These are phyloP conservation scores for Sarcomyxa edulis DNA, from an alignment of 768 basidiomycete species.

Conservation along the genomic window DNA sequence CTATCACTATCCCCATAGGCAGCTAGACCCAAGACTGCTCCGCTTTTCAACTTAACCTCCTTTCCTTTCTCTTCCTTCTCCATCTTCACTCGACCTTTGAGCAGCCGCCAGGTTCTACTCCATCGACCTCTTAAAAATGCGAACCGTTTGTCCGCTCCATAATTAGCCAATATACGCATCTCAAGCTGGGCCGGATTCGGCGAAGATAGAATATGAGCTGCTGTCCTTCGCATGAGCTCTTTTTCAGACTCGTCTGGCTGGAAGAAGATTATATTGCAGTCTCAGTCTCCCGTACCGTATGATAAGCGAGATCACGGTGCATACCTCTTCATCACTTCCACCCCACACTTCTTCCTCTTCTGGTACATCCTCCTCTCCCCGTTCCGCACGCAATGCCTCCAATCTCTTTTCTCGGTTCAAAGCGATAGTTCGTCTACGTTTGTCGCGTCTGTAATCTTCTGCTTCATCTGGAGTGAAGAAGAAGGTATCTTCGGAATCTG, in stretches of 20 bases:
- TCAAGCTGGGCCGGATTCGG: conserved; percentile 80
- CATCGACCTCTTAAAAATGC: conserved; percentile 79
- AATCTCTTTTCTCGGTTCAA: conserved; percentile 61
- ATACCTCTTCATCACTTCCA: conserved; percentile 67
- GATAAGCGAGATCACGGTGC: conserved; percentile 4
- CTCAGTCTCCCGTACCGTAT: neutral
- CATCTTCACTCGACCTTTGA: conserved; percentile 41
- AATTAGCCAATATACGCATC: conserved; percentile 84
- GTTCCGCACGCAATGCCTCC: conserved; percentile 44
- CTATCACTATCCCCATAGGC: conserved; percentile 58
- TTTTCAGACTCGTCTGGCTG: conserved; percentile 58
- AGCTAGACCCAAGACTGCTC: conserved; percentile 40
- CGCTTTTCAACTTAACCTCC: conserved; percentile 1
- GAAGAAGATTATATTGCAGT: neutral
- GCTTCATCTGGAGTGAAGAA: conserved; percentile 66
- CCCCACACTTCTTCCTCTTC: conserved; percentile 52
- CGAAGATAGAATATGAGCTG: conserved; percentile 59
- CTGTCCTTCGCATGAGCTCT: conserved; percentile 73
- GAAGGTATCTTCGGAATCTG: conserved; percentile 82
- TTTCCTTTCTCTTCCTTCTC: conserved; percentile 21
- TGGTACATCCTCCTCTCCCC: conserved; percentile 30
- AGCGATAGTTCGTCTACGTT: conserved; percentile 60
- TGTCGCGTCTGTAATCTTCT: conserved; percentile 61
- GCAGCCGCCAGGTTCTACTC: conserved; percentile 54
- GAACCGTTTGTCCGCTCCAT: conserved; percentile 74